These are phyloP conservation scores for Macrocybe gigantea DNA, from an alignment of 768 basidiomycete species.

Conservation along the genomic window DNA sequence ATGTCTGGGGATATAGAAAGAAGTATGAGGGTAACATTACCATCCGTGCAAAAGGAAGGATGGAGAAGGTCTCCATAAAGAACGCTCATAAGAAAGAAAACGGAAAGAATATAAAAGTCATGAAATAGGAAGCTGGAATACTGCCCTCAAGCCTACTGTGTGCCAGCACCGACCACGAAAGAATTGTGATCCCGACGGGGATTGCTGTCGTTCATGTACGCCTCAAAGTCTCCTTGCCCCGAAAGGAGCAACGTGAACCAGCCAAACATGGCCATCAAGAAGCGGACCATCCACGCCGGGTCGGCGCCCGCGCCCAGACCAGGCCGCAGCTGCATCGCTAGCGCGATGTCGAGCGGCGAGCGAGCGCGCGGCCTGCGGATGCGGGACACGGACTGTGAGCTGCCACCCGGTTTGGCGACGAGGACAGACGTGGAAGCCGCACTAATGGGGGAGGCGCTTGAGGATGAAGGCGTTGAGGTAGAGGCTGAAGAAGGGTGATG, in stretches of 20 bases:
- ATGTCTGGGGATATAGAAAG: too few species aligned
- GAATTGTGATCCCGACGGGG: too few species aligned
- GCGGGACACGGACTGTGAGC: too few species aligned
- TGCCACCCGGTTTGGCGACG: background rate
- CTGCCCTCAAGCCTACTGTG: background rate
- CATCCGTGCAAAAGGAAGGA: too few species aligned
- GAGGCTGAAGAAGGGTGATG: background rate
- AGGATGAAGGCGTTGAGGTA: background rate
- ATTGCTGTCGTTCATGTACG: background rate
- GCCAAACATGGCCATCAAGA: slow-evolving; percentile 74
- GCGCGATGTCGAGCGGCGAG: slow-evolving; percentile 57
- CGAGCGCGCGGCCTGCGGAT: slow-evolving; percentile 10
- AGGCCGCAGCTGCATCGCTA: slow-evolving; percentile 74
- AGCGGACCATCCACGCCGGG: slow-evolving; percentile 74
- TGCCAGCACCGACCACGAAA: too few species aligned
- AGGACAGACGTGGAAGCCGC: background rate
- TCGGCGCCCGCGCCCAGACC: slow-evolving; percentile 68
- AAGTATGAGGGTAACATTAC: too few species aligned
- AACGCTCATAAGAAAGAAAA: background rate
- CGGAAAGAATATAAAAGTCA: background rate
- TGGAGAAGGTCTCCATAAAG: background rate
- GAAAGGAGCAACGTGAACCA: slow-evolving; percentile 39
- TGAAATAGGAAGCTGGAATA: background rate
- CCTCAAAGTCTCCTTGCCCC: background rate
- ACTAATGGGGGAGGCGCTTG: background rate